Conservation (phyloP, 2,329 filamentous ascomycete genomes). For the Aspergillus sp. region DNA sequence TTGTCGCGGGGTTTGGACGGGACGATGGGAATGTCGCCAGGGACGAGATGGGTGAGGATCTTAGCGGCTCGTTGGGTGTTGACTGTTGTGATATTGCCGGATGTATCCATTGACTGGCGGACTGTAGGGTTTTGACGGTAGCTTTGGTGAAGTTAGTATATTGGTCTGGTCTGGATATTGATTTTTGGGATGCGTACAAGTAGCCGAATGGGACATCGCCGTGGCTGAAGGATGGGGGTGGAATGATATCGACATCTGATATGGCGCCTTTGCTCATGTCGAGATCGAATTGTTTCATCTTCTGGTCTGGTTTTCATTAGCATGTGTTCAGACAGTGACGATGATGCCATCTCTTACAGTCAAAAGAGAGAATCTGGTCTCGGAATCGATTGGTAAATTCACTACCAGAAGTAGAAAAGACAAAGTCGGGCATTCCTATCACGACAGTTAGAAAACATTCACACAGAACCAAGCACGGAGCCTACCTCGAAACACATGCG, state of each 20-base stretch:
- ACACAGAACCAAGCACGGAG: neutral
- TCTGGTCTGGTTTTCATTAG: slow-evolving; percentile 39
- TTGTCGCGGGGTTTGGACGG: slow-evolving; percentile 58
- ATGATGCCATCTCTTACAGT: slow-evolving; percentile 48
- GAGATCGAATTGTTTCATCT: slow-evolving; percentile 63
- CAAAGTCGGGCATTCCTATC: slow-evolving; percentile 73
- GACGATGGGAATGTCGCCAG: slow-evolving; percentile 58
- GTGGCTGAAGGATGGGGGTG: slow-evolving; percentile 73
- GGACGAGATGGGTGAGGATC: slow-evolving; percentile 55
- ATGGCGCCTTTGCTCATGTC: slow-evolving; percentile 56
- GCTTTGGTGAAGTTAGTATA: slow-evolving; percentile 34
- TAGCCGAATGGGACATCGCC: slow-evolving; percentile 68
- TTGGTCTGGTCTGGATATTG: slow-evolving; percentile 1
- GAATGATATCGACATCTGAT: slow-evolving; percentile 65
- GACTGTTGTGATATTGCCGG: slow-evolving; percentile 56
- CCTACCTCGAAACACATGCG: slow-evolving; percentile 76
- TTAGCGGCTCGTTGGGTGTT: slow-evolving; percentile 55
- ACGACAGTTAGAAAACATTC: slow-evolving; percentile 1
- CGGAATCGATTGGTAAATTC: slow-evolving; percentile 67
- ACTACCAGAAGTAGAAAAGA: slow-evolving; percentile 66
- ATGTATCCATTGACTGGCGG: slow-evolving; percentile 53
- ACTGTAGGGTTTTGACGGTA: slow-evolving; percentile 85
- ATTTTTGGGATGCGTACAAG: slow-evolving; percentile 28
- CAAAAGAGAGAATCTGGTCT: slow-evolving; percentile 65
- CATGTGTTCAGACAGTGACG: neutral